Evolutionary conservation across 495 filamentous ascomycete species (phyloP), one percentile per base, ranked within the genome.

Genomic region (Penicillium bialowiezense): DNA sequence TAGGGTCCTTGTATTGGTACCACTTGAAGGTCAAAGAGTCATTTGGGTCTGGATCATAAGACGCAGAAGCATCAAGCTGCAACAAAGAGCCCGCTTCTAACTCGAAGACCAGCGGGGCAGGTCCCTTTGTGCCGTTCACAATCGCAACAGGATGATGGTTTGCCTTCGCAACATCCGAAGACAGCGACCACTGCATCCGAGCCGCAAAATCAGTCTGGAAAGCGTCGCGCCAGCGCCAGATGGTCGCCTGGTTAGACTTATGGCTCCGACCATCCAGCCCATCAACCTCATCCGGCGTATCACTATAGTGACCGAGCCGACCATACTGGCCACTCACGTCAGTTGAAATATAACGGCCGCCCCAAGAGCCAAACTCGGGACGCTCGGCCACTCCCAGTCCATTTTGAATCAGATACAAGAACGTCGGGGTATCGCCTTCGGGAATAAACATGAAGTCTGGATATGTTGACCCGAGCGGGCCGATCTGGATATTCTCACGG

Each of bases 151-250:
- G 71, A 19, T 60, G 57, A 45, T 76, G 72, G 46, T 70, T 72
- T 15, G 58, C 61, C 17, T 43, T 31, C 2, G 12, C 32, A 13
- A 58, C 52, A 24, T 64, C 45, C 2, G 31, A 14, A 9, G 54
- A 42, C 4, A 72, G 21, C 1, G 65, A 68, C 75, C 73, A 76
- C 47, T 70, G 59, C 42, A 76, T 72, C 3, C 73, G 52, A 0
- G 73, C 72, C 4, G 71, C 69, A 47, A 78, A 74, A 48, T 75
- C 73, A 46, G 68, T 61, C 48, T 76, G 71, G 41, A 63, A 71
- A 3, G 72, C 72, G 7, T 65, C 56, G 7, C 72, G 33, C 75
- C 73, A 78, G 5, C 73, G 55, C 71, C 73, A 78, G 17, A 75
- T 70, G 3, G 69, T 72, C 5, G 70, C 69, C 36, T 70, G 64